Evolutionary conservation across 1,284 basidiomycete genomes (phyloP).

Genomic region (Cerioporus squamosus): DNA sequence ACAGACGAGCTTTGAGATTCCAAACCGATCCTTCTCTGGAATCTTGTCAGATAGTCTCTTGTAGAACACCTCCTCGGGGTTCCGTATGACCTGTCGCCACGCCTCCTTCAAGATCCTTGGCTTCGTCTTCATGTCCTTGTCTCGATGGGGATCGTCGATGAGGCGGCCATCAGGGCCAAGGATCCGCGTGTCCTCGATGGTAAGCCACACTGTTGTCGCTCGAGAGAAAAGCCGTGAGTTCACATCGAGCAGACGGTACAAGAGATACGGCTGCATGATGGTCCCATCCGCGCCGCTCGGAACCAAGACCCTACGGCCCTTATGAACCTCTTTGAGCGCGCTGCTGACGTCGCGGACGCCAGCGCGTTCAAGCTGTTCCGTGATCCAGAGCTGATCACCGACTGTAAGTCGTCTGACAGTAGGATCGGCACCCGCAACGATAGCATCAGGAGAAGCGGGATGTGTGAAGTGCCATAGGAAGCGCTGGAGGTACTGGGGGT

Average conservation of each 20-base stretch:
- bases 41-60: slow-evolving; percentile 1
- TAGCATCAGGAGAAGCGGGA: slow-evolving; percentile 3
- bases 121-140: background rate
- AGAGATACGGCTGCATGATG: background rate
- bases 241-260: slow-evolving; percentile 7
- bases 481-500: slow-evolving; percentile 3
- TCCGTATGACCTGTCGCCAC: slow-evolving; percentile 15
- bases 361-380: background rate
- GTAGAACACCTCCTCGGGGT: slow-evolving; percentile 9
- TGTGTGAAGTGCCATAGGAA: slow-evolving; percentile 24
- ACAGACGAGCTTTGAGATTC: slow-evolving; percentile 3
- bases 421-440: slow-evolving; percentile 15
- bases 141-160: background rate
- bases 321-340: slow-evolving; percentile 2
- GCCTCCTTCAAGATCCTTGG: slow-evolving; percentile 20
- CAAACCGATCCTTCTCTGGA: background rate
- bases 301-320: slow-evolving; percentile 5
- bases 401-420: slow-evolving; percentile 2
- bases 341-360: background rate
- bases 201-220: slow-evolving; percentile 15
- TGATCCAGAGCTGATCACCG: background rate
- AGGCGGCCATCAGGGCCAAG: background rate
- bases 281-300: background rate
- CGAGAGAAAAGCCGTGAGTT: slow-evolving; percentile 18
- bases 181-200: slow-evolving; percentile 10